Evolutionary conservation across 768 basidiomycete genomes (phyloP), one percentile per base, ranked within the genome.

Genomic region (Fistulinella prunicolor): DNA sequence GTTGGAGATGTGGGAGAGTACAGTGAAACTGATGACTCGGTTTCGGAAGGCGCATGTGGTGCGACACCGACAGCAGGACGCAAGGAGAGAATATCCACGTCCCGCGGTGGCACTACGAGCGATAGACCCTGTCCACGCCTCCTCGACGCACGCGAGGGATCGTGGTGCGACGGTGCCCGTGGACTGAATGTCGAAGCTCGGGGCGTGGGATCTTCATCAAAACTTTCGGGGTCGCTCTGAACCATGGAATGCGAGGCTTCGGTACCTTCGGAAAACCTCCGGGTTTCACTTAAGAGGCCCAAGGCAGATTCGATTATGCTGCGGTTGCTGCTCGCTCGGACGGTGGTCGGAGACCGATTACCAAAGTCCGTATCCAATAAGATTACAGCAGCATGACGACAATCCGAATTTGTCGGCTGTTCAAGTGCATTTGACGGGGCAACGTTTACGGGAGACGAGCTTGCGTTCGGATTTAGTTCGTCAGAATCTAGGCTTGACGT

Each of bases 171-270:
- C 9, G 38, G 14, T 23, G 26, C 30, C 16, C 14, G 43, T 16
- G 47, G 35, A 21, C 46, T 50, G 35, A 63, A 66, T 0, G 59
- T 59, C 14, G 53, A 30, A 13, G 55, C 53, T 12, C 54, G 53
- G 3, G 66, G 64, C 9, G 66, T 68, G 14, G 51, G 61, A 44
- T 65, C 53, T n/a, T 66, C 50, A 9, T 61, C 57, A 9, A 23
- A 44, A 5, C 42, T 38, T 22, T 42, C 42, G 4, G 21, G n/a
- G 30, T 51, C 56, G 22, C 38, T 46, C 19, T 14, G 14, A 28
- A 42, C 32, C 38, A 53, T 34, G 16, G 56, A 43, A 8, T 35
- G 42, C n/a, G 53, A 45, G n/a, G 44, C 30, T 8, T 50, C 45
- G 5, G 49, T 41, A 4, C 34, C n/a, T 35, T 40, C 47, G 4